Conservation (phyloP, 371 early-diverging fungal genomes). For the Conidiobolus incongruus region DNA sequence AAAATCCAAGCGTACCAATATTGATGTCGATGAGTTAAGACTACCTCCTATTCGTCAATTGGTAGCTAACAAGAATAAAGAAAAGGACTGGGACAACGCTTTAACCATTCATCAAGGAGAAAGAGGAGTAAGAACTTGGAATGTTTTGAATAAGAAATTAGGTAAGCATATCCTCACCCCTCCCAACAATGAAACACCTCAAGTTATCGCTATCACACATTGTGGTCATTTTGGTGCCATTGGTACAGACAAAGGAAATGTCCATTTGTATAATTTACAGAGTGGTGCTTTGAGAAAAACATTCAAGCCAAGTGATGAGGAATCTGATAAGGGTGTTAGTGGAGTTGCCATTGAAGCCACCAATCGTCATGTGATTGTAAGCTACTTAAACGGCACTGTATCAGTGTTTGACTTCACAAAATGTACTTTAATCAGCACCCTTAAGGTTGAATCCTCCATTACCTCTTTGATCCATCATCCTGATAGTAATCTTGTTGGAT, state of each 20-base stretch:
- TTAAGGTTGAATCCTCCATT: constrained; percentile 46
- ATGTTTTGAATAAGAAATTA: constrained; percentile 40
- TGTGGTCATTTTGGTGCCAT: constrained; percentile 87
- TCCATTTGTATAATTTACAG: constrained; percentile 89
- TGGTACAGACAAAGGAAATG: constrained; percentile 46
- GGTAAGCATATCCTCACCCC: constrained; percentile 39
- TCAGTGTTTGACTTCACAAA: constrained; percentile 73
- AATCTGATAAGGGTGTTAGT: constrained; percentile 53
- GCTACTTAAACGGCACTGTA: constrained; percentile 57
- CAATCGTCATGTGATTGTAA: constrained; percentile 44
- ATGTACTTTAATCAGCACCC: constrained; percentile 26
- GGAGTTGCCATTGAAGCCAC: constrained; percentile 53
- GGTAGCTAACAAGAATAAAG: constrained; percentile 26
- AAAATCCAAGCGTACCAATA: constrained; percentile 29
- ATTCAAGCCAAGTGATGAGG: too few species aligned
- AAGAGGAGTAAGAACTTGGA: constrained; percentile 57
- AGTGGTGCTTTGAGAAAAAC: constrained; percentile 56
- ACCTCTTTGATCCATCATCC: constrained; percentile 31
- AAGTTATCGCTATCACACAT: constrained; percentile 46
- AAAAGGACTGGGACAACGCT: constrained; percentile 77
- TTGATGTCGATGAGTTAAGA: constrained; percentile 36
- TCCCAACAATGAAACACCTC: constrained; percentile 34
- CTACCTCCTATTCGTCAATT: constrained; percentile 49
- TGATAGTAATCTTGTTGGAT: constrained; percentile 60
- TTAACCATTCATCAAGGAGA: constrained; percentile 63